phyloP scores from a whole-genome alignment of 371 early-diverging fungal genomes.

The Capniomyces stellatus region DNA sequence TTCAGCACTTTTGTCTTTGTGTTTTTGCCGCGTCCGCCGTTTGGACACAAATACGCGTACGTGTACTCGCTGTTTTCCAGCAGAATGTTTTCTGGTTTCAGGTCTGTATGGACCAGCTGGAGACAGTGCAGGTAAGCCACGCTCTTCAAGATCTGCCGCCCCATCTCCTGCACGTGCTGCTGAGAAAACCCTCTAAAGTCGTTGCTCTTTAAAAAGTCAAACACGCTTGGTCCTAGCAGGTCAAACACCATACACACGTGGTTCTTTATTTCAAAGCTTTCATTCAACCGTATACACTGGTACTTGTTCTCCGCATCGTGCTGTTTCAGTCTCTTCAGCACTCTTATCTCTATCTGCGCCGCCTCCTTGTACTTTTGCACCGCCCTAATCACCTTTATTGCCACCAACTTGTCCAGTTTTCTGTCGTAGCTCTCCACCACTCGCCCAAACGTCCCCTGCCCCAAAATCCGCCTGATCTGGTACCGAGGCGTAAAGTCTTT shows the following conservation, averaged over 20 bases:
- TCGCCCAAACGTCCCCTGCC: constrained; percentile 95
- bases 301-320: constrained; percentile 64
- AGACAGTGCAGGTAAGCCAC: constrained; percentile 57
- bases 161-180: constrained; percentile 66
- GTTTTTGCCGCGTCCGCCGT: not conserved
- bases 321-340: constrained; percentile 54
- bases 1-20: constrained; percentile 34
- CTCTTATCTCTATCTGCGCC: constrained; percentile 69
- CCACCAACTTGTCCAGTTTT: constrained; percentile 31
- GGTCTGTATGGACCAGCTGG: constrained; percentile 74
- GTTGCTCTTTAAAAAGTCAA: constrained; percentile 86
- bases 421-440: constrained; percentile 78
- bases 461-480: constrained; percentile 61
- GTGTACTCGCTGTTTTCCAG: constrained; percentile 11
- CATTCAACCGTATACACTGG: constrained; percentile 51
- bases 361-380: constrained; percentile 91
- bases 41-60: constrained; percentile 17
- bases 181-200: constrained; percentile 71
- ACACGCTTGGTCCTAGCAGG: constrained; percentile 65
- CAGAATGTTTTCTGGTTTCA: constrained; percentile 82
- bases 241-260: constrained; percentile 97
- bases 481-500: constrained; percentile 34
- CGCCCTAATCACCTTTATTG: constrained; percentile 83
- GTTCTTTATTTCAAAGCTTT: constrained; percentile 65
- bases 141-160: constrained; percentile 28